These are phyloP conservation scores for Fusarium verticillioides DNA, from an alignment of 2,329 filamentous ascomycete species.

Conservation along the genomic window DNA sequence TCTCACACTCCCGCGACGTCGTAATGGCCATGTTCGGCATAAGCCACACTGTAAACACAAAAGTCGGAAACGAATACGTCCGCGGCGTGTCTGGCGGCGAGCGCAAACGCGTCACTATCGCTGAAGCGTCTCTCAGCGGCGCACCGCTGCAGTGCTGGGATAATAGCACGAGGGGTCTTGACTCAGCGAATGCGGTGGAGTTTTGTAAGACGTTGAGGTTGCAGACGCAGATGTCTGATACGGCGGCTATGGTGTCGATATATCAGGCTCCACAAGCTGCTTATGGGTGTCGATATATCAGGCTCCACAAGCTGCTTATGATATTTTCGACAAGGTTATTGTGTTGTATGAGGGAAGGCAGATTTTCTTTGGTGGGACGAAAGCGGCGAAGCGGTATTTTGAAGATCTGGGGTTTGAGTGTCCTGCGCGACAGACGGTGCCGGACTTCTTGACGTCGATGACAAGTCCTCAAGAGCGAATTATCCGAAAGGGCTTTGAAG, in stretches of 20 bases:
- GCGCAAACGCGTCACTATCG: conserved; percentile 54
- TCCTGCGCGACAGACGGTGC: conserved; percentile 67
- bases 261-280: conserved; percentile 67
- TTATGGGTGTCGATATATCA: conserved; percentile 71
- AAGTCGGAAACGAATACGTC: conserved; percentile 76
- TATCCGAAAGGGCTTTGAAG: conserved; percentile 47
- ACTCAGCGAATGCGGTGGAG: conserved; percentile 73
- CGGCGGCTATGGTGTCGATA: conserved; percentile 69
- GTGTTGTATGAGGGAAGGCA: conserved; percentile 75
- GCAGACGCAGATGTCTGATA: conserved; percentile 67
- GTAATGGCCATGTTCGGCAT: conserved; percentile 79
- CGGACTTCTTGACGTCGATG: conserved; percentile 74
- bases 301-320: conserved; percentile 56
- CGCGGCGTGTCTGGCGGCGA: conserved; percentile 67
- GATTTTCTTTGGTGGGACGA: conserved; percentile 57
- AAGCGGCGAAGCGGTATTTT: conserved; percentile 44
- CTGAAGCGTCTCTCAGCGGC: conserved; percentile 48
- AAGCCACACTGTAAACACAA: conserved; percentile 73
- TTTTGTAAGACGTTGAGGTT: conserved; percentile 71
- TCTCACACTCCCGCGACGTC: conserved; percentile 71
- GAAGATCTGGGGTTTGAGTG: conserved; percentile 65
- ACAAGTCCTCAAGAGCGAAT: conserved; percentile 52
- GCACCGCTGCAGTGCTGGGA: conserved; percentile 75
- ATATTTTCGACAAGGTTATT: conserved; percentile 74
- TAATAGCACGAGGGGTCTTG: conserved; percentile 72